Evolutionary conservation across 2,329 filamentous ascomycete genomes (phyloP).

Genomic region (Tolypocladium ophioglossoides): DNA sequence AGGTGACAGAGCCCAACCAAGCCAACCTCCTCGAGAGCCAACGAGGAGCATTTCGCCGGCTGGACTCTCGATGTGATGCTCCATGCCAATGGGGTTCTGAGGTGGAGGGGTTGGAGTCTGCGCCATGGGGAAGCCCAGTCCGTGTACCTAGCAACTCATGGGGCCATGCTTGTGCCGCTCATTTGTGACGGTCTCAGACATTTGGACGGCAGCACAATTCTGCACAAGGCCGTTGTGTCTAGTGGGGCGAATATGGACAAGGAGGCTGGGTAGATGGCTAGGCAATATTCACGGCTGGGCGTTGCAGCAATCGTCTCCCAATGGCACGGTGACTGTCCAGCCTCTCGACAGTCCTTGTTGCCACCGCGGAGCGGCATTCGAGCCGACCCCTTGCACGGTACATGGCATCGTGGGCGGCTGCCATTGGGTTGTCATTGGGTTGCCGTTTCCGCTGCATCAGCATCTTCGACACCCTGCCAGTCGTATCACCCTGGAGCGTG

Average conservation of each 20-base stretch:
- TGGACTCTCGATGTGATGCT: neutral
- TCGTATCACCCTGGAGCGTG: neutral
- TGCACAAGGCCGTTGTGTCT: neutral
- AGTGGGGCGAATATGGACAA: neutral
- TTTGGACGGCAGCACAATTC: neutral
- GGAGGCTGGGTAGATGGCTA: neutral
- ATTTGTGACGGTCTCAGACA: neutral
- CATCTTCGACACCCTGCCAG: constrained; percentile 2
- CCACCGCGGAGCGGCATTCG: neutral
- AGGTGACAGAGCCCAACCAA: neutral
- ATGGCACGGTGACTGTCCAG: neutral
- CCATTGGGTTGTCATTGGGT: constrained; percentile 22
- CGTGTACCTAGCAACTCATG: neutral
- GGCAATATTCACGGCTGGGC: neutral
- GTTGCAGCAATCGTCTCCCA: neutral
- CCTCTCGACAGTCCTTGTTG: neutral
- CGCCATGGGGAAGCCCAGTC: neutral
- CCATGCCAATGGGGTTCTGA: neutral
- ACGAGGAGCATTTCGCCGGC: neutral
- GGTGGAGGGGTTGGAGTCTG: neutral
- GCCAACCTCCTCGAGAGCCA: neutral
- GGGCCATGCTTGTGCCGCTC: neutral
- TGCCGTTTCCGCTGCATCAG: constrained; percentile 6
- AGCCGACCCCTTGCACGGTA: neutral
- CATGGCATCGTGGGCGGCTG: constrained; percentile 19